Conservation (phyloP, 768 basidiomycete genomes). For the Melanogaster broomeanus region DNA sequence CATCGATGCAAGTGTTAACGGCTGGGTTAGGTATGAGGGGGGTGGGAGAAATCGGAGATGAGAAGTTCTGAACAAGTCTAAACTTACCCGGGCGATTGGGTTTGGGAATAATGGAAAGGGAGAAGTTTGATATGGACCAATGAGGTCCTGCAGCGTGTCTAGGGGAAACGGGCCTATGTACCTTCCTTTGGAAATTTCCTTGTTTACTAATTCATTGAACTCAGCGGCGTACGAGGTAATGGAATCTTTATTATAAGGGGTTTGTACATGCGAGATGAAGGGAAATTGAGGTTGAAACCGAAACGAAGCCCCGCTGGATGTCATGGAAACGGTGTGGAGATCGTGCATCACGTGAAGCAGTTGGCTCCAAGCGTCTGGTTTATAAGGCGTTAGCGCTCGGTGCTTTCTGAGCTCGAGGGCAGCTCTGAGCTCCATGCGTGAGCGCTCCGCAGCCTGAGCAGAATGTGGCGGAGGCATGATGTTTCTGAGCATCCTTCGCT, state of each 20-base stretch:
- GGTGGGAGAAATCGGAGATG: constrained; percentile 15
- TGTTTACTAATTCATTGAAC: too few species aligned
- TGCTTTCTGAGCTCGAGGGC: constrained; percentile 35
- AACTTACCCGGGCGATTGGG: too few species aligned
- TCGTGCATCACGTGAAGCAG: constrained; percentile 10
- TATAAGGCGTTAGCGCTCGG: constrained; percentile 36
- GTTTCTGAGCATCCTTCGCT: too few species aligned
- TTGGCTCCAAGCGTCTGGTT: constrained; percentile 31
- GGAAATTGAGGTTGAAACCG: constrained; percentile 42
- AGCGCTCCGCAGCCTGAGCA: constrained; percentile 44
- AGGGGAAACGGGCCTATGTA: constrained; percentile 37
- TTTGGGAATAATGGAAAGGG: constrained; percentile 44
- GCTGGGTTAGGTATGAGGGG: constrained; percentile 29
- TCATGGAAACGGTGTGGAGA: constrained; percentile 27
- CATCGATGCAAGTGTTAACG: constrained; percentile 24
- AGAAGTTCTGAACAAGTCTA: too few species aligned
- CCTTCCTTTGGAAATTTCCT: too few species aligned
- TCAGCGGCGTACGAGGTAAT: constrained; percentile 3
- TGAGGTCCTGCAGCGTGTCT: constrained; percentile 14
- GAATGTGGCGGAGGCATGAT: too few species aligned
- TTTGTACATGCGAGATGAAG: constrained; percentile 26
- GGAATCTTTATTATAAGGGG: constrained; percentile 35
- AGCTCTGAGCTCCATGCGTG: too few species aligned
- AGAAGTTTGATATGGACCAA: constrained; percentile 42
- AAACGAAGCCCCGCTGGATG: constrained; percentile 20